phyloP scores from a whole-genome alignment of 2,329 filamentous ascomycete genomes.

The Cephalotrichum gorgonifer region DNA sequence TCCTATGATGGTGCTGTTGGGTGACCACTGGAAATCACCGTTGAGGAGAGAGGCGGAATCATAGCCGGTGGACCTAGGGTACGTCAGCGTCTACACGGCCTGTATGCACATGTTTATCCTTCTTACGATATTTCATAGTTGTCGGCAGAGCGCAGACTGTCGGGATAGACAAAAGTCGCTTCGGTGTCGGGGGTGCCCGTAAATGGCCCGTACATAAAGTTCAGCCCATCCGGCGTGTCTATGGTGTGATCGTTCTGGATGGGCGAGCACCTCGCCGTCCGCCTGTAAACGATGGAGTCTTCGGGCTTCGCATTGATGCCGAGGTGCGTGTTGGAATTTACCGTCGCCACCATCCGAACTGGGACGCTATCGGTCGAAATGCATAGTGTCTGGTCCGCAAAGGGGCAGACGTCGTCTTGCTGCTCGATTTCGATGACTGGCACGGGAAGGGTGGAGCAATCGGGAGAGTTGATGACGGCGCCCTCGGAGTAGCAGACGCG shows the following conservation, averaged over 20 bases:
- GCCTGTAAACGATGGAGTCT: slow-evolving; percentile 3
- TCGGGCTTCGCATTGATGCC: slow-evolving; percentile 1
- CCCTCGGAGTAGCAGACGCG: slow-evolving; percentile 5
- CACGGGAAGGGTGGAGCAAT: background rate
- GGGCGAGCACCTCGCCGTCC: slow-evolving; percentile 2
- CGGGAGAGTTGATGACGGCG: background rate
- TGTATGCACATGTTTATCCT: too few relatives aligned
- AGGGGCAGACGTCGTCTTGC: slow-evolving; percentile 1
- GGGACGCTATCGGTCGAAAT: slow-evolving; percentile 2
- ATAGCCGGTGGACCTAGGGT: background rate
- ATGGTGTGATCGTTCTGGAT: slow-evolving; percentile 1
- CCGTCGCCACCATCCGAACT: slow-evolving; percentile 2
- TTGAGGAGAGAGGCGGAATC: slow-evolving; percentile 1
- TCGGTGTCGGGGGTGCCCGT: background rate
- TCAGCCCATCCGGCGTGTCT: background rate
- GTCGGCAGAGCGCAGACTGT: background rate
- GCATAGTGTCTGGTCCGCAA: background rate
- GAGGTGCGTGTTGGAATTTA: slow-evolving; percentile 5
- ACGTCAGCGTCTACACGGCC: background rate
- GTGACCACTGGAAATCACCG: background rate
- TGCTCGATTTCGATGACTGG: slow-evolving; percentile 1
- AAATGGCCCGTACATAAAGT: slow-evolving; percentile 5
- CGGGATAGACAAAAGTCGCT: slow-evolving; percentile 3
- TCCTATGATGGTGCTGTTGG: slow-evolving; percentile 1
- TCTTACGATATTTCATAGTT: slow-evolving; percentile 2